Evolutionary conservation across 768 basidiomycete genomes (phyloP), one percentile per base, ranked within the genome.

Genomic region (Leccinum subgranulosum): DNA sequence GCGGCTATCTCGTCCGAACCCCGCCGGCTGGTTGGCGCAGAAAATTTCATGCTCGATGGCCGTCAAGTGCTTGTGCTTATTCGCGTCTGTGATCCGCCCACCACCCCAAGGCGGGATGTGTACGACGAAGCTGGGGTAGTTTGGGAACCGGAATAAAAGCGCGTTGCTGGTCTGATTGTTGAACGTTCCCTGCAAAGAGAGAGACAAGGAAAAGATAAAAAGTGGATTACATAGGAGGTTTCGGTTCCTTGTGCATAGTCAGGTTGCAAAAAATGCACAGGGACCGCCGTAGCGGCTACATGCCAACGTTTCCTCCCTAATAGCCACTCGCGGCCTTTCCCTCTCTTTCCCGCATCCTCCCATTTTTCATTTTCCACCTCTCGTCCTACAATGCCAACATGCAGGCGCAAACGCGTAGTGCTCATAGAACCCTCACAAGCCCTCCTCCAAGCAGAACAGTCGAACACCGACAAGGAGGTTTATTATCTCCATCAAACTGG

Each of bases 401-500:
- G 90, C 77, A 85, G 90, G 66, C 87, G 90, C 79, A 92, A 92
- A 75, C 84, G 90, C 80, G 90, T 92, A 64, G 84, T 92, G 69
- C 89, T 92, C 81, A 90, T 85, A 64, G 85, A 92, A 74, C 87
- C 90, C 62, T 84, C 89, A 53, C 81, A 83, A 48, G 74, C 82
- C 64, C 85, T 92, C 69, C 79, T 90, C 60, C 81, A 83, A 60
- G 81, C 83, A 58, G 79, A 79, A 67, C 80, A 84, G 72, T 74
- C 82, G 45, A 83, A 86, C 77, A 85, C 84, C 34, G 77, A 79
- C 73, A 84, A 77, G 69, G 85, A 87, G 63, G 94, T 98, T 73
- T 98, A 86, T 77, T 95, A 91, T 79, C 87, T 98, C 69, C 79
- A 86, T 62, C 87, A 93, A 74, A 98, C 96, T 3, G 96, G 95